Evolutionary conservation across 495 filamentous ascomycete genomes (phyloP).

Genomic region (Penicillium flavigenum): DNA sequence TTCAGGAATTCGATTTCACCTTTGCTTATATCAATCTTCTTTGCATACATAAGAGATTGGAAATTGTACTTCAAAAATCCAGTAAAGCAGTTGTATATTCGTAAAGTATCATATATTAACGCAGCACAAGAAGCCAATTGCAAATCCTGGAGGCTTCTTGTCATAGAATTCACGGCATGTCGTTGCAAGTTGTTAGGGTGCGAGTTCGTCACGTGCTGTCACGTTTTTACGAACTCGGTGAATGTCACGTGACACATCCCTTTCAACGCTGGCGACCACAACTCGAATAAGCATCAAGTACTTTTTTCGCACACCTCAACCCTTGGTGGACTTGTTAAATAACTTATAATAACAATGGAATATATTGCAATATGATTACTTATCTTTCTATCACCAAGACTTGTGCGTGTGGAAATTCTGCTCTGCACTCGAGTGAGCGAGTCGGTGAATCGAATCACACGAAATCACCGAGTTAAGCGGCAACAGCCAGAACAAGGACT

Average conservation of each 20-base stretch:
- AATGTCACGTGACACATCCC: not conserved
- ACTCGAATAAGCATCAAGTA: constrained; percentile 3
- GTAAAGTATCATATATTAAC: not conserved
- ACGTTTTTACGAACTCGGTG: not conserved
- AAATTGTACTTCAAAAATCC: not conserved
- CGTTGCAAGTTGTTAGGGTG: constrained; percentile 5
- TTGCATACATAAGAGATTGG: not conserved
- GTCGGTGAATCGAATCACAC: constrained; percentile 4
- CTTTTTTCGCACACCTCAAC: not conserved
- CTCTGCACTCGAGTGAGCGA: not conserved
- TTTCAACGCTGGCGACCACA: not conserved
- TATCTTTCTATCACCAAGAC: not conserved
- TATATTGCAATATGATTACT: not conserved
- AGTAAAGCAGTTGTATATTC: not conserved
- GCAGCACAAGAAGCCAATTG: not conserved
- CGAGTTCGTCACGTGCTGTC: not conserved
- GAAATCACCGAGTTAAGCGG: not conserved
- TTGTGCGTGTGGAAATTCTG: not conserved
- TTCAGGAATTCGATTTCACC: not conserved
- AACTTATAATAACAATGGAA: not conserved
- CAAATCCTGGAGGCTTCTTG: not conserved
- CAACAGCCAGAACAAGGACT: not conserved
- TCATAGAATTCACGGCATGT: not conserved
- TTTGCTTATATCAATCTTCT: not conserved
- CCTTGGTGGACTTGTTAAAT: not conserved